Evolutionary conservation across 257 asterid species (phyloP).

Genomic region (Solanum pennellii): DNA sequence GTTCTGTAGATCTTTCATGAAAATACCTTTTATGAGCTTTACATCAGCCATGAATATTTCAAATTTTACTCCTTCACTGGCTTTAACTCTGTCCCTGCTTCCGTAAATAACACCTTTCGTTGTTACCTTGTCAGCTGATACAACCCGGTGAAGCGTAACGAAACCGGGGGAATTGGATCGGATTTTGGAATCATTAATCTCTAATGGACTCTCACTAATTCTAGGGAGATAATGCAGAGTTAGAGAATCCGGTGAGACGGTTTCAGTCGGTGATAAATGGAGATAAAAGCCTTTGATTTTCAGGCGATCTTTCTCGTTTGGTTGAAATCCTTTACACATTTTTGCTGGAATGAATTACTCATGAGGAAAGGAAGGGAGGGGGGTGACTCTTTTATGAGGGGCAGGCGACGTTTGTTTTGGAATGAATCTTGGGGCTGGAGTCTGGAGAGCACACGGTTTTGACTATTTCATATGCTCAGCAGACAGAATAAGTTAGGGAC

Average conservation of each 20-base stretch:
- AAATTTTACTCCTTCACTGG: constrained; percentile 51
- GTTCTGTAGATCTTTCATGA: constrained; percentile 19
- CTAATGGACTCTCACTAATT: constrained; percentile 38
- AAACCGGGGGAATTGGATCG: constrained; percentile 53
- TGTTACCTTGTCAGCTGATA: neutral
- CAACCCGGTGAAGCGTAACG: constrained; percentile 50
- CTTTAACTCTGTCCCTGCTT: constrained; percentile 40
- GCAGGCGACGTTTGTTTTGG: constrained; percentile 12
- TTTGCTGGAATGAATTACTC: neutral
- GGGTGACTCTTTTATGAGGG: neutral
- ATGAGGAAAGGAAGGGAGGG: neutral
- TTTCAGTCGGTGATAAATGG: constrained; percentile 12
- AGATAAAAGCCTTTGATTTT: constrained; percentile 46
- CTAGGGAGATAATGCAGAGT: constrained; percentile 66
- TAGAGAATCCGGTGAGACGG: constrained; percentile 18
- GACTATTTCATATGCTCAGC: neutral
- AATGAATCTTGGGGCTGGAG: constrained; percentile 13
- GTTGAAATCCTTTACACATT: constrained; percentile 65
- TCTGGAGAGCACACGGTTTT: constrained; percentile 18
- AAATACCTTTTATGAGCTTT: constrained; percentile 44
- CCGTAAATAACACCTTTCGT: constrained; percentile 17
- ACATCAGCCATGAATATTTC: constrained; percentile 41
- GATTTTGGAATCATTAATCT: constrained; percentile 38
- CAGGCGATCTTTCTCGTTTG: constrained; percentile 27
- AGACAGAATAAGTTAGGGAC: neutral